These are phyloP conservation scores for Diplogelasinospora grovesii DNA, from an alignment of 495 filamentous ascomycete genomes.

Conservation along the genomic window DNA sequence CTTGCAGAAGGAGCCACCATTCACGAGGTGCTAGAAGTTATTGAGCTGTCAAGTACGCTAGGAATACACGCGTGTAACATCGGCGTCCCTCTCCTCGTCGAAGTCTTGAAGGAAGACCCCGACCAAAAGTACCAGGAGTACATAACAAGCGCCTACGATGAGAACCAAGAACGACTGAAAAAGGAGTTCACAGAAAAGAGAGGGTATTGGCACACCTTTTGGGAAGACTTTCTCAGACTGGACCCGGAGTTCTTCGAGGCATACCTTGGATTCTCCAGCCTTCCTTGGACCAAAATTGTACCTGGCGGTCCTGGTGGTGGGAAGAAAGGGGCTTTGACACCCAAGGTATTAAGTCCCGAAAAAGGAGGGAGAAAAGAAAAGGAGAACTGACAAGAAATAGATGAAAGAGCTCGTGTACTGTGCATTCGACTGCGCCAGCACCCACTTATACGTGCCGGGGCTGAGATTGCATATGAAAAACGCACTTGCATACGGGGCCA, in stretches of 20 bases:
- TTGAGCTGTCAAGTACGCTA: conserved; percentile 31
- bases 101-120: conserved; percentile 35
- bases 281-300: conserved; percentile 29
- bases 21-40: conserved; percentile 33
- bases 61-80: conserved; percentile 42
- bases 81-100: conserved; percentile 35
- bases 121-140: conserved; percentile 15
- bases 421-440: conserved; percentile 38
- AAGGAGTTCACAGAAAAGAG: conserved; percentile 27
- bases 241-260: conserved; percentile 40
- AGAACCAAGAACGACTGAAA: conserved; percentile 23
- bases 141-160: conserved; percentile 18
- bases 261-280: conserved; percentile 32
- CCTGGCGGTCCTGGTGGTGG: conserved; percentile 5
- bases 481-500: conserved; percentile 35
- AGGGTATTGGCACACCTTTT: conserved; percentile 40
- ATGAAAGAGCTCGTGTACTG: conserved; percentile 40
- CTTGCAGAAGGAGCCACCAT: conserved; percentile 26
- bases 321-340: conserved; percentile 27
- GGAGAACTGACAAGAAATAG: conserved; percentile 9
- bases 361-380: not conserved
- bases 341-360: conserved; percentile 21
- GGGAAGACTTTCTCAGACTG: conserved; percentile 37
- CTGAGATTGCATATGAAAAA: conserved; percentile 42
- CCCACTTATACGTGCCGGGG: conserved; percentile 38